Evolutionary conservation across 176 grass and related monocot species (phyloP).

Genomic region (Bolboschoenus planiculmis): DNA sequence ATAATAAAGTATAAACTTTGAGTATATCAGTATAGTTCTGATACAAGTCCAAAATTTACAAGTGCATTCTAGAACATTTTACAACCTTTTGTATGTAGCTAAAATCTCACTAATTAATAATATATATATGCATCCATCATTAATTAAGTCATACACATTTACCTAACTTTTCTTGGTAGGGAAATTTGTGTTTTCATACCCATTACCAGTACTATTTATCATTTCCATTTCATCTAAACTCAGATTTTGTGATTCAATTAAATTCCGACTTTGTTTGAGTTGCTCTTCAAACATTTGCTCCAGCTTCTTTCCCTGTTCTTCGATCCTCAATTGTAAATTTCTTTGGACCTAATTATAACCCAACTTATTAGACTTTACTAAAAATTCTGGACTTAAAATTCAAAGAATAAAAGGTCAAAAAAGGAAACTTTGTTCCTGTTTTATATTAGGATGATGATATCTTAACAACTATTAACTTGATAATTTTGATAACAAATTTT

Average conservation of each 20-base stretch:
- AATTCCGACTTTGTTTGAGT: slow-evolving; percentile 41
- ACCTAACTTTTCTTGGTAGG: slow-evolving; percentile 46
- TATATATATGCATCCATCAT: background rate
- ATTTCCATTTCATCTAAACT: slow-evolving; percentile 38
- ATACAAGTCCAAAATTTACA: slow-evolving; percentile 20
- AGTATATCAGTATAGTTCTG: background rate
- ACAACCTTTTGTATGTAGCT: background rate
- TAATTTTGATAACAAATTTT: too few species aligned
- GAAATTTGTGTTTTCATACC: slow-evolving; percentile 25
- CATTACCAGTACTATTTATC: slow-evolving; percentile 2
- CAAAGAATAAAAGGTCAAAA: too few species aligned
- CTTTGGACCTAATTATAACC: slow-evolving; percentile 45
- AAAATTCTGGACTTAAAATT: background rate
- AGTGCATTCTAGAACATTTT: background rate
- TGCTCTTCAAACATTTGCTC: slow-evolving; percentile 81
- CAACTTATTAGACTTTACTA: background rate
- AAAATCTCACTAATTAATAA: slow-evolving; percentile 13
- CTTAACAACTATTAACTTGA: too few species aligned
- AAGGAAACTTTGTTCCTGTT: background rate
- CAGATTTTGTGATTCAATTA: slow-evolving; percentile 13
- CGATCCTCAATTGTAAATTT: slow-evolving; percentile 70
- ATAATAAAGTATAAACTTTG: background rate
- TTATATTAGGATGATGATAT: too few species aligned
- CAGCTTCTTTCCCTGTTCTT: slow-evolving; percentile 70
- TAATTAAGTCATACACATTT: background rate